These are phyloP conservation scores for Calonectria leucothoes DNA, from an alignment of 2,329 filamentous ascomycete genomes.

Conservation along the genomic window DNA sequence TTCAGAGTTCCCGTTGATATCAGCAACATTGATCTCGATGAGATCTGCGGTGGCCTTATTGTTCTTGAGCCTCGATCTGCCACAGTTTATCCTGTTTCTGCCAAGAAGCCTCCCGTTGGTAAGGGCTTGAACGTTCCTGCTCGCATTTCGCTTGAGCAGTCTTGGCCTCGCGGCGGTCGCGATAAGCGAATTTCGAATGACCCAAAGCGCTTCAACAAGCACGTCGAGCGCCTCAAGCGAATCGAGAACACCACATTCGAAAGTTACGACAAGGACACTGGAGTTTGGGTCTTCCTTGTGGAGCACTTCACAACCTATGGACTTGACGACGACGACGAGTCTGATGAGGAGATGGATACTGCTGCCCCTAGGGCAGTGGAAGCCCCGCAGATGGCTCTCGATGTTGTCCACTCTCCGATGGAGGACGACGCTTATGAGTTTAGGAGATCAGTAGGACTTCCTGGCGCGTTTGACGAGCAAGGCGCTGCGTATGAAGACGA, in stretches of 20 bases:
- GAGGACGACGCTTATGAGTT: slow-evolving; percentile 72
- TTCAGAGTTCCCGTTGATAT: slow-evolving; percentile 89
- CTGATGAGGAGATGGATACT: slow-evolving; percentile 62
- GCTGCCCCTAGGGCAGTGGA: slow-evolving; percentile 34
- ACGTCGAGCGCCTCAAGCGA: slow-evolving; percentile 82
- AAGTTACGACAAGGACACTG: slow-evolving; percentile 81
- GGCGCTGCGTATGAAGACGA: slow-evolving; percentile 67
- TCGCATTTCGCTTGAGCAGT: slow-evolving; percentile 88
- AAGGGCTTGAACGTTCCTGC: slow-evolving; percentile 94
- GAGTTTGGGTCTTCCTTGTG: slow-evolving; percentile 93
- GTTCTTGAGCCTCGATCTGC: slow-evolving; percentile 81
- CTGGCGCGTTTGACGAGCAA: slow-evolving; percentile 83
- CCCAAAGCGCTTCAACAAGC: slow-evolving; percentile 79
- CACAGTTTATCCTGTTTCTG: slow-evolving; percentile 84
- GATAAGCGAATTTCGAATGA: slow-evolving; percentile 66
- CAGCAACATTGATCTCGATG: slow-evolving; percentile 80
- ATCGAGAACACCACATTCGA: slow-evolving; percentile 86
- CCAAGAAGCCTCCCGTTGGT: slow-evolving; percentile 84
- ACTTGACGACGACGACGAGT: slow-evolving; percentile 81
- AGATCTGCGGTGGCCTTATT: slow-evolving; percentile 83
- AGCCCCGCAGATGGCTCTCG: slow-evolving; percentile 30
- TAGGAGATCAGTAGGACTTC: slow-evolving; percentile 66
- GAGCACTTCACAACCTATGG: slow-evolving; percentile 97
- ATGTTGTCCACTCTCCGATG: slow-evolving; percentile 40
- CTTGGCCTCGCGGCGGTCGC: slow-evolving; percentile 79